These are phyloP conservation scores for Lophiotrema nucula DNA, from an alignment of 495 filamentous ascomycete species.

Conservation along the genomic window DNA sequence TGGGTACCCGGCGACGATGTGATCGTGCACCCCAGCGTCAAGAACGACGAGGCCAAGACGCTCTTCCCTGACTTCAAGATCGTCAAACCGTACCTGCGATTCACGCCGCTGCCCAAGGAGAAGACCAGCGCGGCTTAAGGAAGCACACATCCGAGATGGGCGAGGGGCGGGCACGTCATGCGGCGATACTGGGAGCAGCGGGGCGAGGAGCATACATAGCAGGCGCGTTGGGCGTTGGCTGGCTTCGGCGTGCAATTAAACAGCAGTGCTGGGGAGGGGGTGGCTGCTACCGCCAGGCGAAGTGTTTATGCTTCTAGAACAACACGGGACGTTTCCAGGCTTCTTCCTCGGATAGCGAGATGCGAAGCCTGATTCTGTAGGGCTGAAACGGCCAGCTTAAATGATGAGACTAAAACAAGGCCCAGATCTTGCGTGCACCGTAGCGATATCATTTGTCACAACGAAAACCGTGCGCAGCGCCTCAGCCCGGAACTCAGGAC, in stretches of 20 bases:
- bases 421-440: constrained; percentile 5
- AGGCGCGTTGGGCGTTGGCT: constrained; percentile 6
- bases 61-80: constrained; percentile 87
- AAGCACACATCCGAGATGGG: neutral
- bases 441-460: neutral
- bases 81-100: constrained; percentile 81
- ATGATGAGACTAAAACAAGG: constrained; percentile 1
- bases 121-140: constrained; percentile 40
- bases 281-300: constrained; percentile 5
- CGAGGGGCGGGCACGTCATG: neutral
- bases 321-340: constrained; percentile 1
- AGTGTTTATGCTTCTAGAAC: constrained; percentile 28
- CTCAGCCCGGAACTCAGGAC: too few species aligned
- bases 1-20: constrained; percentile 63
- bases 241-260: neutral
- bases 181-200: neutral
- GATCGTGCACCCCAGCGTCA: constrained; percentile 87
- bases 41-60: constrained; percentile 79
- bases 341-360: neutral
- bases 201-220: constrained; percentile 5
- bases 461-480: neutral
- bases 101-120: constrained; percentile 46
- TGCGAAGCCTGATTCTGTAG: neutral
- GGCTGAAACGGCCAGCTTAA: constrained; percentile 25
- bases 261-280: neutral